Evolutionary conservation across 2,329 filamentous ascomycete genomes (phyloP).

Genomic region (Colletotrichum viniferum): DNA sequence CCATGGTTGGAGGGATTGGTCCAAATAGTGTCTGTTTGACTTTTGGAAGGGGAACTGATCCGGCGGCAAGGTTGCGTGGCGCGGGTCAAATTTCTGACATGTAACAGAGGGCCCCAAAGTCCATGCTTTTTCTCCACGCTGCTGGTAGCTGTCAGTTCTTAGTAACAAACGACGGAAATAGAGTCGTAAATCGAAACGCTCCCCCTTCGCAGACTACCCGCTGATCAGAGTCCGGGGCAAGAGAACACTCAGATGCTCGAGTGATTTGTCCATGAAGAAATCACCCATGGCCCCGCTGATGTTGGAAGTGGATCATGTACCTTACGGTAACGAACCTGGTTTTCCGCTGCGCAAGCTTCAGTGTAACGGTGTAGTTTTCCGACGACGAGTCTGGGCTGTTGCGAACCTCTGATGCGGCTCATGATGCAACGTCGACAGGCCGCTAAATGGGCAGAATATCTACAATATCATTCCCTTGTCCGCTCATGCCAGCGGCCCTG

Average conservation of each 20-base stretch:
- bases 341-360: background rate
- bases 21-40: conserved; percentile 15
- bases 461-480: background rate
- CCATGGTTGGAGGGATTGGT: background rate
- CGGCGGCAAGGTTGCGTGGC: background rate
- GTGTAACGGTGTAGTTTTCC: background rate
- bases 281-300: background rate
- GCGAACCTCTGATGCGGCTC: background rate
- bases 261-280: background rate
- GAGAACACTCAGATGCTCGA: background rate
- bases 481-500: background rate
- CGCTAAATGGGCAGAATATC: background rate
- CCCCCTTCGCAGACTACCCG: background rate
- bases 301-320: background rate
- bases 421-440: background rate
- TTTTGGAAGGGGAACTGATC: background rate
- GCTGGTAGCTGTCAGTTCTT: background rate
- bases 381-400: background rate
- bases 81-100: conserved; percentile 7
- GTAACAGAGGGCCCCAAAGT: background rate
- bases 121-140: background rate
- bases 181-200: background rate
- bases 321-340: background rate
- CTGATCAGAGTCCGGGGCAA: background rate
- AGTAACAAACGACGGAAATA: background rate